phyloP scores from a whole-genome alignment of 148 eudicot genomes.

The Arctostaphylos glauca region DNA sequence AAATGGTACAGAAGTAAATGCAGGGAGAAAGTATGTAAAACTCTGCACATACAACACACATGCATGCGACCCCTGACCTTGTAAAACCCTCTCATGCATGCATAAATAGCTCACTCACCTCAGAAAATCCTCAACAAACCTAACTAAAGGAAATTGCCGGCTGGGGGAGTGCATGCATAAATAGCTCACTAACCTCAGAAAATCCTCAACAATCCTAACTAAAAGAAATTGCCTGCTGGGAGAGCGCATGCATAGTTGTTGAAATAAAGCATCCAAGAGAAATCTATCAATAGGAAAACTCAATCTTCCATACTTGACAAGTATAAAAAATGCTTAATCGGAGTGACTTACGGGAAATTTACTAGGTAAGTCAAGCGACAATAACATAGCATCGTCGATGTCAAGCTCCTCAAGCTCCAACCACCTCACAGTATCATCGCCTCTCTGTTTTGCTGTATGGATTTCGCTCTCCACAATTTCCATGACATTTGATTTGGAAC shows the following conservation, averaged over 20 bases:
- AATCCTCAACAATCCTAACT: constrained; percentile 8
- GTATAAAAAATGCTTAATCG: constrained; percentile 6
- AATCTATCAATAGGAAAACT: not conserved
- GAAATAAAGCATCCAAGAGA: not conserved
- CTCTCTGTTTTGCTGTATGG: constrained; percentile 41
- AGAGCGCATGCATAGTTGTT: not conserved
- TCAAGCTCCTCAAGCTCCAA: constrained; percentile 88
- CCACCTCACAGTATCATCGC: constrained; percentile 60
- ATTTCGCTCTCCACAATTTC: constrained; percentile 64
- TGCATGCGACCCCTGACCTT: no score
- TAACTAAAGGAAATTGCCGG: not conserved
- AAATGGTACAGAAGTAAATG: not conserved
- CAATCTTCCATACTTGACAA: not conserved
- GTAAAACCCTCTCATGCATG: not conserved
- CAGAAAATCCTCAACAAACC: constrained; percentile 1
- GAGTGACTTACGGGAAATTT: constrained; percentile 75
- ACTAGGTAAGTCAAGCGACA: constrained; percentile 68
- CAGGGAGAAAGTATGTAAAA: not conserved
- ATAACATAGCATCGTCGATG: constrained; percentile 59
- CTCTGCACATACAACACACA: not conserved
- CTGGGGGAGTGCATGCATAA: not conserved
- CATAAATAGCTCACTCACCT: not conserved
- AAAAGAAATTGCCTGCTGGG: not conserved
- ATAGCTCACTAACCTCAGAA: not conserved
- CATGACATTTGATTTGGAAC: constrained; percentile 31